Conservation (phyloP, 495 filamentous ascomycete genomes). For the Aspergillus heteromorphus region DNA sequence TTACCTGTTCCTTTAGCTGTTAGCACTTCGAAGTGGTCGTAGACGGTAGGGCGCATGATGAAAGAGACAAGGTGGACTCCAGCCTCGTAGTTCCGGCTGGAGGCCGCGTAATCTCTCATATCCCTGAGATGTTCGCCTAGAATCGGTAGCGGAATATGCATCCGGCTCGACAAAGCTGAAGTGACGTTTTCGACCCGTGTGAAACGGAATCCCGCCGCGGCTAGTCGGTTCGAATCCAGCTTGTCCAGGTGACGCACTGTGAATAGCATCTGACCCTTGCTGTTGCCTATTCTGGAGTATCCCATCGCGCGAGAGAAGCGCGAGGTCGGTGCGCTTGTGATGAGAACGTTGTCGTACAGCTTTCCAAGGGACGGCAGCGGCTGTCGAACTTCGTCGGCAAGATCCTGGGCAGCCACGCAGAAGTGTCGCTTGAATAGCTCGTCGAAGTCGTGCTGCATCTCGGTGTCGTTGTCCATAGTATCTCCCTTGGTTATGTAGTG, state of each 20-base stretch:
- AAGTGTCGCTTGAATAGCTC: constrained; percentile 81
- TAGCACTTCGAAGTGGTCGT: constrained; percentile 68
- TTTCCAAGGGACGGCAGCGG: constrained; percentile 61
- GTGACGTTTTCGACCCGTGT: constrained; percentile 64
- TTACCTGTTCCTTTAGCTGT: constrained; percentile 59
- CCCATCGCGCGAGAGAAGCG: constrained; percentile 34
- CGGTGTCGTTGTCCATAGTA: constrained; percentile 32
- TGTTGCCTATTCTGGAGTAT: constrained; percentile 33
- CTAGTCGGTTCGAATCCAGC: constrained; percentile 55
- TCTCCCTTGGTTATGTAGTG: constrained; percentile 37
- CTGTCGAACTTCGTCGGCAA: constrained; percentile 61
- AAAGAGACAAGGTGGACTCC: constrained; percentile 76
- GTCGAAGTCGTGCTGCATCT: constrained; percentile 57
- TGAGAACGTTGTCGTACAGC: constrained; percentile 73
- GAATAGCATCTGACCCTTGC: constrained; percentile 73
- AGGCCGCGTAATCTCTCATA: constrained; percentile 56
- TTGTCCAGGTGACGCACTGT: constrained; percentile 62
- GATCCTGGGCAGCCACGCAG: constrained; percentile 68
- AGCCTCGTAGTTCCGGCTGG: constrained; percentile 47
- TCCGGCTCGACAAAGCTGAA: constrained; percentile 57
- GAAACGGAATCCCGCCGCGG: constrained; percentile 71
- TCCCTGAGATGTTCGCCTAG: constrained; percentile 51
- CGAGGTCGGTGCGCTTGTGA: constrained; percentile 49
- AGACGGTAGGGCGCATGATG: constrained; percentile 60
- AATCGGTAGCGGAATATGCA: constrained; percentile 59